Percentiles rank a stretch among this genome's conserved stretches.
Evolutionary conservation across 2,329 filamentous ascomycete genomes (phyloP).

Genomic region (Epichloe sylvatica): DNA sequence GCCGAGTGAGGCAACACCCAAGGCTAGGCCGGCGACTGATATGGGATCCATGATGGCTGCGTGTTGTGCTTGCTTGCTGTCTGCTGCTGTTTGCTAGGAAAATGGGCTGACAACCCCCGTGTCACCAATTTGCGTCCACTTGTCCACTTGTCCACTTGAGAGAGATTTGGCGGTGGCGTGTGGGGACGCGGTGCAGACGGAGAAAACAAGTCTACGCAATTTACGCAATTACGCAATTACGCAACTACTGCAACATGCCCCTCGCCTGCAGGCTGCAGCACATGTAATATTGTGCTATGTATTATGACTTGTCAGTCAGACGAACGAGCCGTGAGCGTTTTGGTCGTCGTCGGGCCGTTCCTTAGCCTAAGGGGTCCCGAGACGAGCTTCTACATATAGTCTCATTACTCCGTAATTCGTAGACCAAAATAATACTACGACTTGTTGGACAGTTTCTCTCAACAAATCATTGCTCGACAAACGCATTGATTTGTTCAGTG

Average conservation of each 20-base stretch:
- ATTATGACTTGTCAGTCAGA: no score
- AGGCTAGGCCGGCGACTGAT: constrained; percentile 26
- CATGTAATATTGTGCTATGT: no score
- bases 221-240: no score
- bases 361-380: background rate
- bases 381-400: background rate
- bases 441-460: no score
- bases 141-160: background rate
- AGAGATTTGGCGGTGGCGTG: background rate
- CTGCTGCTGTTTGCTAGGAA: background rate
- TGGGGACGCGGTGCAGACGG: background rate
- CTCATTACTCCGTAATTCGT: background rate
- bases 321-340: background rate
- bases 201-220: no score
- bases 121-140: no score
- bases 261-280: no score
- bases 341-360: background rate
- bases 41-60: constrained; percentile 27
- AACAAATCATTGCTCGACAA: no score
- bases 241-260: no score
- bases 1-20: constrained; percentile 31
- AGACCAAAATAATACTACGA: no score
- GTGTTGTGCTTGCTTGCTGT: background rate
- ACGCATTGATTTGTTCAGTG: no score
- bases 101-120: no score